Conservation (phyloP, 768 basidiomycete species). For the Boletus reticuloceps region DNA sequence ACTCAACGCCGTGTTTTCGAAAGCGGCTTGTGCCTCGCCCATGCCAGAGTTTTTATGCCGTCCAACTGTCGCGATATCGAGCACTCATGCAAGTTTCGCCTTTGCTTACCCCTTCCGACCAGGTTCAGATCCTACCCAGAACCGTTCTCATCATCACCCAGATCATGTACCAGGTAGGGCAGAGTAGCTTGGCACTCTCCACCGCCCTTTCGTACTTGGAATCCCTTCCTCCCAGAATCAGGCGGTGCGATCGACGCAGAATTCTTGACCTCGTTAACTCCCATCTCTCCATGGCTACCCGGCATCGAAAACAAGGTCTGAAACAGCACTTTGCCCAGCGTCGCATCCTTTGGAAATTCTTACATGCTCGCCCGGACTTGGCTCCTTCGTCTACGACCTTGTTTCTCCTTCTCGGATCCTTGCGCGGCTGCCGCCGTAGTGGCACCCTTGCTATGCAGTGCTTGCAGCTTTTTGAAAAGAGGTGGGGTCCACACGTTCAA, state of each 20-base stretch:
- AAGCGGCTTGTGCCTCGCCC: conserved; percentile 18
- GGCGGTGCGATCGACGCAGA: conserved; percentile 29
- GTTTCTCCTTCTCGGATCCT: conserved; percentile 52
- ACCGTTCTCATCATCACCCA: conserved; percentile 45
- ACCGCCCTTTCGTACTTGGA: conserved; percentile 50
- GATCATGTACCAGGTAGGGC: conserved; percentile 43
- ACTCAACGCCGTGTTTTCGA: background rate
- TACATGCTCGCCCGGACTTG: conserved; percentile 47
- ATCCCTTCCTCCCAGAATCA: conserved; percentile 44
- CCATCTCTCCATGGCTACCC: conserved; percentile 39
- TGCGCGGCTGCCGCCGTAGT: conserved; percentile 47
- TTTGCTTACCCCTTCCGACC: conserved; percentile 32
- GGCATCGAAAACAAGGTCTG: conserved; percentile 36
- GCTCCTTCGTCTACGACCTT: conserved; percentile 60
- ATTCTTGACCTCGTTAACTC: conserved; percentile 52
- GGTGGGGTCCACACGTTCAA: conserved; percentile 56
- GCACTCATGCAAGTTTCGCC: conserved; percentile 44
- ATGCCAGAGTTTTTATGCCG: conserved; percentile 6
- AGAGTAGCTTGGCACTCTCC: conserved; percentile 38
- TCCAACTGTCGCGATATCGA: conserved; percentile 30
- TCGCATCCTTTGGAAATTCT: conserved; percentile 42
- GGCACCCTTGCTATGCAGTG: conserved; percentile 52
- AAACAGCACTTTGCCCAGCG: conserved; percentile 44
- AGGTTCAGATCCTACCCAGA: conserved; percentile 38
- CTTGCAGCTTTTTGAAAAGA: conserved; percentile 42